Conservation (phyloP, 2,329 filamentous ascomycete species). For the Xenoacremonium recifei region DNA sequence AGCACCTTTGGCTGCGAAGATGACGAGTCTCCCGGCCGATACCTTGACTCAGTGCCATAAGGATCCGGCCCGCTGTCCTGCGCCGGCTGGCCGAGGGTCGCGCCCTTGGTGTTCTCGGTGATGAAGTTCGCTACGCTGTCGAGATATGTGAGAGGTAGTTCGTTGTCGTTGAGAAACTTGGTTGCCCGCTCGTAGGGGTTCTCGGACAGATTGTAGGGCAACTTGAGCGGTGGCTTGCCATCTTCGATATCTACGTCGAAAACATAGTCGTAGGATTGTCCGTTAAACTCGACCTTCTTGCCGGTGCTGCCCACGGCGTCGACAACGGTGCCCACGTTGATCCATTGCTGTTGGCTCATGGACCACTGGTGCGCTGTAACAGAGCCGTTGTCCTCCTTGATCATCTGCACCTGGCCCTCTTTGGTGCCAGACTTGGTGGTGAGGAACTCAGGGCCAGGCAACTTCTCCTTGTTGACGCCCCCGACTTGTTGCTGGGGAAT, state of each 20-base stretch:
- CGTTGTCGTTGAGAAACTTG: conserved; percentile 86
- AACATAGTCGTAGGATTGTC: conserved; percentile 91
- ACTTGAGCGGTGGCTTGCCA: conserved; percentile 84
- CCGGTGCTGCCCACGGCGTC: conserved; percentile 82
- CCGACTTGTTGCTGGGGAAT: conserved; percentile 86
- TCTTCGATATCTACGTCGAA: conserved; percentile 97
- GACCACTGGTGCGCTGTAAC: conserved; percentile 92
- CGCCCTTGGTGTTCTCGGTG: conserved; percentile 81
- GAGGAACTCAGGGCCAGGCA: conserved; percentile 86
- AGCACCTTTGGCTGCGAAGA: conserved; percentile 57
- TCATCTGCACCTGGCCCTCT: conserved; percentile 94
- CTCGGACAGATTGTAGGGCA: conserved; percentile 90
- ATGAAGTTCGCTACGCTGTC: conserved; percentile 95
- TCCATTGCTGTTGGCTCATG: conserved; percentile 67
- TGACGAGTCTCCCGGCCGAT: conserved; percentile 61
- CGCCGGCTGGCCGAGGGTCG: conserved; percentile 68
- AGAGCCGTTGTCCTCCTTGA: conserved; percentile 75
- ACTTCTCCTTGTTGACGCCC: conserved; percentile 84
- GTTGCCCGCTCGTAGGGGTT: conserved; percentile 90
- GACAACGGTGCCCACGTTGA: conserved; percentile 91
- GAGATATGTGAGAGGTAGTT: conserved; percentile 81
- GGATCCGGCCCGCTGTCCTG: conserved; percentile 61
- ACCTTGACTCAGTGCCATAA: conserved; percentile 75
- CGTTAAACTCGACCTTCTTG: conserved; percentile 72
- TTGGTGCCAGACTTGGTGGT: conserved; percentile 83